Base-by-base conservation (phyloP, 306 rosid species). In the Quercus wislizeni region DNA sequence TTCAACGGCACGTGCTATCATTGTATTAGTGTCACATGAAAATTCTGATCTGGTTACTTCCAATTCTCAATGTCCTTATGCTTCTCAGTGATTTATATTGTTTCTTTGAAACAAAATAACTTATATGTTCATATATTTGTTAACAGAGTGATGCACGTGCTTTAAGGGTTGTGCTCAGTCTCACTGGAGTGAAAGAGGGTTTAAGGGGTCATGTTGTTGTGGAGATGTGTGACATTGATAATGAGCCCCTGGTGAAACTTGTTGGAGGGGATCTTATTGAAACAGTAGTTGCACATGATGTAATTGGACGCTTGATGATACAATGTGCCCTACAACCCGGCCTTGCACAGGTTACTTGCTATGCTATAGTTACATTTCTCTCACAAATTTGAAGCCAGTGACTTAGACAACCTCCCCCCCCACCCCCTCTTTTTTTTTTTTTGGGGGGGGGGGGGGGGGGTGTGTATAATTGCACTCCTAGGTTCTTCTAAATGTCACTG, bases 321-420 rank as follows among this genome's bases (percentile, higher is more conserved):
- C 97, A 94, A 82, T 94, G 99, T 80, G 99, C 99, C 85, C 87
- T 94, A 64, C 99, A 94, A 80, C 99, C 99, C 21, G 99, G 99
- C 79, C 99, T 94, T 83, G 99, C 99, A 30, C 99, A 91, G 99
- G 99, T 94, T 82, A 75, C 77, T 77, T 41, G 43, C 9, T 63
- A 35, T 28, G 75, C 52, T 76, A n/a, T 52, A 38, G 2, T 80
- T 54, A 62, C 61, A 18, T 31, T 27, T 69, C 19, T 74, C 63
- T 28, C 12, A 30, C 21, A 64, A 30, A 64, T 64, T 46, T 67
- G 51, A 33, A 64, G 43, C 3, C 70, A 23, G 43, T 30, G 46
- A 64, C 51, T 67, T 43, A 31, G 71, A 27, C 49, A 19, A 18
- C 4, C 6, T 0, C 71, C 25, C 51, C 9, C 10, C 43, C 2